A percentile compares a stretch with the other conserved stretches of the same genome.
phyloP scores from a whole-genome alignment of 2,329 filamentous ascomycete species.

The Apiospora pterosperma region DNA sequence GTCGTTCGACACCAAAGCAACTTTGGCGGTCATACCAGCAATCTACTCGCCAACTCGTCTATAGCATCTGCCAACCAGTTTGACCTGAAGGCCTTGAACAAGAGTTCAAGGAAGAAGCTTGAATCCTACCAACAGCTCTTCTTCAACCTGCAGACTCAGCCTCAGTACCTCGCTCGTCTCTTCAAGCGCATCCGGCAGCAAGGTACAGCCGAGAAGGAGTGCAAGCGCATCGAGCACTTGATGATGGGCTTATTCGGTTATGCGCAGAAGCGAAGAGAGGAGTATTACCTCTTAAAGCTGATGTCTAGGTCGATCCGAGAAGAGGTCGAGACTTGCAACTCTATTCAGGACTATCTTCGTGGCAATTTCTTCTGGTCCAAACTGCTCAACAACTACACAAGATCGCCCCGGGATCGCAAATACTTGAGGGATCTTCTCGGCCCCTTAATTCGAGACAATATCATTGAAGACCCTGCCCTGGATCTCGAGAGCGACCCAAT shows the following conservation, averaged over 20 bases:
- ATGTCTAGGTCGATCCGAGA: constrained; percentile 80
- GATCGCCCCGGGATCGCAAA: constrained; percentile 87
- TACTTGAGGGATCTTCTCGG: constrained; percentile 86
- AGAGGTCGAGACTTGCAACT: constrained; percentile 71
- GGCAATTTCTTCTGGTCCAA: constrained; percentile 93
- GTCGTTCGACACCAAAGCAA: constrained; percentile 96
- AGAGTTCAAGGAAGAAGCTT: constrained; percentile 90
- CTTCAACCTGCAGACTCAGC: constrained; percentile 94
- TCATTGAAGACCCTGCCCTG: constrained; percentile 85
- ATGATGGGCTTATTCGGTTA: constrained; percentile 98
- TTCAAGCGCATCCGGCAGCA: constrained; percentile 82
- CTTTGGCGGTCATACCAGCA: constrained; percentile 85
- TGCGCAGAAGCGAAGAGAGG: constrained; percentile 92
- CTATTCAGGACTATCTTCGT: constrained; percentile 79
- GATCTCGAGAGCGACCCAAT: constrained; percentile 96
- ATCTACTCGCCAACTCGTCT: constrained; percentile 80
- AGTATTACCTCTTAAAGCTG: constrained; percentile 92
- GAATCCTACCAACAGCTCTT: constrained; percentile 97
- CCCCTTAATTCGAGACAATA: constrained; percentile 82
- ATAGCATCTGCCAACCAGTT: constrained; percentile 89
- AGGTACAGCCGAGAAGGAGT: constrained; percentile 85
- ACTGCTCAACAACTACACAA: constrained; percentile 80
- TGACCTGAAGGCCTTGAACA: constrained; percentile 95
- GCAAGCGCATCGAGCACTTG: constrained; percentile 85
- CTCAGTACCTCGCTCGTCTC: constrained; percentile 85